A percentile compares a stretch with the other conserved stretches of the same genome.
phyloP scores from a whole-genome alignment of 148 eudicot species.

The Euryodendron excelsum region DNA sequence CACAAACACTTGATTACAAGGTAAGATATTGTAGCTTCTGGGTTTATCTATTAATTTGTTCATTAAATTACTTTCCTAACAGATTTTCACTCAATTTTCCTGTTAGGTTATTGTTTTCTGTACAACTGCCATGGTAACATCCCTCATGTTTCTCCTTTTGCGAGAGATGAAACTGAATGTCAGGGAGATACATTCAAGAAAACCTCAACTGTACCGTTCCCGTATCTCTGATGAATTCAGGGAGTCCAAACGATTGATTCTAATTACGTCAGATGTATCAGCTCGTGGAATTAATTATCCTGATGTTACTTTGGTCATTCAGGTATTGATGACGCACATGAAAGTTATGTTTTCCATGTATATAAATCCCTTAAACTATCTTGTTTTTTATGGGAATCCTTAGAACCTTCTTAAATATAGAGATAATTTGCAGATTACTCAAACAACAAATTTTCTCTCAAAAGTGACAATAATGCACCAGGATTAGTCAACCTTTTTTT shows the following conservation, averaged over 20 bases:
- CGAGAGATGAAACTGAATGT: constrained; percentile 83
- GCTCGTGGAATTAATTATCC: constrained; percentile 94
- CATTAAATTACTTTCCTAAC: constrained; percentile 11
- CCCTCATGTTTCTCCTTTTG: constrained; percentile 74
- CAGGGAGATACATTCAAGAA: constrained; percentile 85
- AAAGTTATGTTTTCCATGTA: background rate
- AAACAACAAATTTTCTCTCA: background rate
- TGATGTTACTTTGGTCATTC: constrained; percentile 88
- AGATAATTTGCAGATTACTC: background rate
- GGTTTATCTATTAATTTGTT: background rate
- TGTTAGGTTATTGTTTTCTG: constrained; percentile 85
- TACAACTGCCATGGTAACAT: constrained; percentile 81
- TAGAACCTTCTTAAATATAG: background rate
- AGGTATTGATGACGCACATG: constrained; percentile 41
- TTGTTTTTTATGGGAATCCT: background rate
- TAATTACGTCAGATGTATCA: constrained; percentile 83
- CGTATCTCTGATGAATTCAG: constrained; percentile 80
- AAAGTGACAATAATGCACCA: background rate
- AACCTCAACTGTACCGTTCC: constrained; percentile 76
- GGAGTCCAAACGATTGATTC: constrained; percentile 67
- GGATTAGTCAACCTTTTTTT: background rate
- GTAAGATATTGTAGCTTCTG: constrained; percentile 29
- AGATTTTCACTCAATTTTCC: constrained; percentile 12
- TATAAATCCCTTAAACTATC: background rate
- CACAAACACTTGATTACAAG: constrained; percentile 62